Evolutionary conservation across 169 alveolate genomes (phyloP).

Genomic region (Eimeria falciformis): DNA sequence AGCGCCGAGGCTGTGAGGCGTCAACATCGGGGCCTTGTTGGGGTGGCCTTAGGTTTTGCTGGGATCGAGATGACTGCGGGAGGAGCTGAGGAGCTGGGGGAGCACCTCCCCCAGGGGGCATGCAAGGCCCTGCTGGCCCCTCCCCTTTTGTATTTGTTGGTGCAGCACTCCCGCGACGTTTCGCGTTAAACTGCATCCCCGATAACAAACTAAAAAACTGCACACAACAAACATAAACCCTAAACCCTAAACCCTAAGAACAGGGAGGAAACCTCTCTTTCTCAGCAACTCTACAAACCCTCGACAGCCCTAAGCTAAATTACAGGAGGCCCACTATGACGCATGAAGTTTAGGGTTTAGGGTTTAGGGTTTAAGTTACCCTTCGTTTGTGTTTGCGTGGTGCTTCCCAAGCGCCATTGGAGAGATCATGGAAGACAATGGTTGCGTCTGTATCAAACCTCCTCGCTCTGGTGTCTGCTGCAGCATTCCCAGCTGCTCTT

Average conservation of each 20-base stretch:
- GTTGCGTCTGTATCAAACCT: slow-evolving; percentile 67
- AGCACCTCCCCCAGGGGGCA: background rate
- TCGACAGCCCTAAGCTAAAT: too few species aligned
- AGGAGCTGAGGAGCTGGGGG: background rate
- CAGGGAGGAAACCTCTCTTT: background rate
- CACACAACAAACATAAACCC: background rate
- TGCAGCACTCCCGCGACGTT: background rate
- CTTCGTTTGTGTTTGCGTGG: background rate
- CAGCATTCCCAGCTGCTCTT: background rate
- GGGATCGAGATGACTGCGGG: background rate
- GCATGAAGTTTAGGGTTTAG: background rate
- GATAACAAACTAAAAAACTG: slow-evolving; percentile 29
- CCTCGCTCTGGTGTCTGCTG: background rate
- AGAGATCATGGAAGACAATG: background rate
- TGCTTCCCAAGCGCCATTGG: background rate
- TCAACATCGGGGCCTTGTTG: too few species aligned
- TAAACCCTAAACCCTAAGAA: too few species aligned
- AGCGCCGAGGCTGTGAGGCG: too few species aligned
- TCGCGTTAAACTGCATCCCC: background rate
- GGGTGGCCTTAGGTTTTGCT: too few species aligned
- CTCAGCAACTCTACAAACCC: too few species aligned
- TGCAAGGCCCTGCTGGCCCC: background rate
- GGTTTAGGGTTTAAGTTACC: background rate
- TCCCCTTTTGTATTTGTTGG: background rate
- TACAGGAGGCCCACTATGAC: too few species aligned